Conservation (phyloP, 192 early-diverging fungal species). For the Rhizoclosmatium sp. region DNA sequence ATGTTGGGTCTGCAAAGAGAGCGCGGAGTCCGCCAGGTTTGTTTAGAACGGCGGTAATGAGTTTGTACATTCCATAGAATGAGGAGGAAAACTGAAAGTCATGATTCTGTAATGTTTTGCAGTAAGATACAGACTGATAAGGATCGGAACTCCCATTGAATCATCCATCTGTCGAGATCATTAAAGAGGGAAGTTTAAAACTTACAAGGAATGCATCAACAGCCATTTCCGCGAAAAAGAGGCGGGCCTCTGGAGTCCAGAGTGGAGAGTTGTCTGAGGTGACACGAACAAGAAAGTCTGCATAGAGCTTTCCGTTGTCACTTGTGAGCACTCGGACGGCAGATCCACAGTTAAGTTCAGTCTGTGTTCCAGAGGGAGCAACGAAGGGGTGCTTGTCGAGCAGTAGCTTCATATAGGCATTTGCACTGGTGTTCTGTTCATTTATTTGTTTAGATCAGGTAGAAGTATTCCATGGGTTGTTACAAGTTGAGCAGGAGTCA, state of each 20-base stretch:
- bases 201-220: not conserved
- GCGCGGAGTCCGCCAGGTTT: not conserved
- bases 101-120: not conserved
- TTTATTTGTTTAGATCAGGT: no score
- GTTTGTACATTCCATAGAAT: not conserved
- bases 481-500: no score
- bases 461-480: no score
- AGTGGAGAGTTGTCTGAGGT: not conserved
- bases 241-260: not conserved
- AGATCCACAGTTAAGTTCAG: not conserved
- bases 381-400: not conserved
- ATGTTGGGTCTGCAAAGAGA: not conserved
- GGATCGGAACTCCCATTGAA: no score
- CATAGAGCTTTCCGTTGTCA: not conserved
- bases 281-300: not conserved
- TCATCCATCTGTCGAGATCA: no score
- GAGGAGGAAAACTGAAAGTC: constrained; percentile 5
- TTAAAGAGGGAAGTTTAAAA: no score
- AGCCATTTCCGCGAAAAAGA: not conserved
- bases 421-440: not conserved
- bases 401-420: not conserved
- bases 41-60: not conserved
- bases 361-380: not conserved
- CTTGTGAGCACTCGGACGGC: not conserved
- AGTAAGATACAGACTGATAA: no score